Conservation (phyloP, 2,329 filamentous ascomycete genomes). For the Xylaria sp. region DNA sequence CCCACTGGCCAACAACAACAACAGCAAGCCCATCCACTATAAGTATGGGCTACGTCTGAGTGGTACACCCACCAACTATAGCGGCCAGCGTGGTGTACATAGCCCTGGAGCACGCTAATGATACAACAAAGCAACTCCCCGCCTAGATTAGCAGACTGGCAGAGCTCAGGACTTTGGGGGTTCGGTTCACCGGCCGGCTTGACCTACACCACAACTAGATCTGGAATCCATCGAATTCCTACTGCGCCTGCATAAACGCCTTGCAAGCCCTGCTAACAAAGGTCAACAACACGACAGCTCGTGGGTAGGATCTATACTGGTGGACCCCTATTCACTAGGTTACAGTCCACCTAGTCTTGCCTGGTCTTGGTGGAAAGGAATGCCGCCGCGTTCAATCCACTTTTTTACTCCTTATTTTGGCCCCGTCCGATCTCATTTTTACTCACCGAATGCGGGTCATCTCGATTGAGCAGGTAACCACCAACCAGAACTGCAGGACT, state of each 20-base stretch:
- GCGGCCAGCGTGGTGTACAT: not conserved
- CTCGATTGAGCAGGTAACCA: constrained; percentile 30
- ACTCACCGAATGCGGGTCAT: constrained; percentile 27
- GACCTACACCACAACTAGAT: not conserved
- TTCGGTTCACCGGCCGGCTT: not conserved
- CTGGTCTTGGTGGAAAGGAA: constrained; percentile 6
- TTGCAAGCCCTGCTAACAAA: too few species aligned
- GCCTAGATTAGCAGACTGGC: not conserved
- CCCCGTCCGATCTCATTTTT: constrained; percentile 2
- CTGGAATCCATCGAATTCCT: not conserved
- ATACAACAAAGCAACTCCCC: not conserved
- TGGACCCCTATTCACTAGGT: not conserved
- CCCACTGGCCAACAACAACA: too few species aligned
- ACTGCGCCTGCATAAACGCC: not conserved
- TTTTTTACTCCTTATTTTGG: constrained; percentile 2
- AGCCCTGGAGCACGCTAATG: not conserved
- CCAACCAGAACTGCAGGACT: constrained; percentile 35
- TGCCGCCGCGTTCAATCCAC: constrained; percentile 9
- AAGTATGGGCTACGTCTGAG: too few species aligned
- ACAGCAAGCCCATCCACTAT: not conserved
- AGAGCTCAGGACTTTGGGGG: not conserved
- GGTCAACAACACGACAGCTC: too few species aligned
- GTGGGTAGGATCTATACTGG: too few species aligned
- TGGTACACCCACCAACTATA: not conserved
- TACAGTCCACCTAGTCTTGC: not conserved